A percentile compares a stretch with the other conserved stretches of the same genome.
These are phyloP conservation scores for Capsicum chinense DNA, from an alignment of 257 asterid genomes.

Conservation along the genomic window DNA sequence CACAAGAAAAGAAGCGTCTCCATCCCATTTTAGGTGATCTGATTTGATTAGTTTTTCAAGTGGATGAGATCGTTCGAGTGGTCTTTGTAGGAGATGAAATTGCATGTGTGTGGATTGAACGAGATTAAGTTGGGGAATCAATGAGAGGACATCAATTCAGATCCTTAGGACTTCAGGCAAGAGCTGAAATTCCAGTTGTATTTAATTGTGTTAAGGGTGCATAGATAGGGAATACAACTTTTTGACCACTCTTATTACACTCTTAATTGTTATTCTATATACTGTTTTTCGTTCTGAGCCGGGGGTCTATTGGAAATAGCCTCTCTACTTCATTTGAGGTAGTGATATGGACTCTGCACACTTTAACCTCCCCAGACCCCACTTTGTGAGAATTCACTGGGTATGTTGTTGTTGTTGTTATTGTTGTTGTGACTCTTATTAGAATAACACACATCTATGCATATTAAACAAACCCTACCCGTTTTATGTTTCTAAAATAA, in stretches of 20 bases:
- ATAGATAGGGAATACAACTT: background rate
- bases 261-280: too few species aligned
- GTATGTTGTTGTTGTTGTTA: too few species aligned
- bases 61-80: background rate
- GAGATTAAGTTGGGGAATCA: background rate
- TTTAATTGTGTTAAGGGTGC: constrained; percentile 7
- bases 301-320: too few species aligned
- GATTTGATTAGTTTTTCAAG: background rate
- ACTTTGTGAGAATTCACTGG: too few species aligned
- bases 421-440: background rate
- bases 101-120: background rate
- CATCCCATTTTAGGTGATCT: background rate
- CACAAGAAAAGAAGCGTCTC: background rate
- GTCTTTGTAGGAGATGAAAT: background rate
- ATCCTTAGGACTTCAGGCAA: background rate
- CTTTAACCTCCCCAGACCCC: too few species aligned
- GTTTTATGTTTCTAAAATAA: background rate
- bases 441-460: background rate
- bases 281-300: too few species aligned
- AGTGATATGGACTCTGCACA: too few species aligned
- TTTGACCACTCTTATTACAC: background rate
- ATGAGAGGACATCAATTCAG: background rate
- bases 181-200: background rate
- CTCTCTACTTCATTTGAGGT: too few species aligned
- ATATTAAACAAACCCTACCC: background rate